Evolutionary conservation across 106 monocot genomes (phyloP).

Genomic region (Acorus calamus): DNA sequence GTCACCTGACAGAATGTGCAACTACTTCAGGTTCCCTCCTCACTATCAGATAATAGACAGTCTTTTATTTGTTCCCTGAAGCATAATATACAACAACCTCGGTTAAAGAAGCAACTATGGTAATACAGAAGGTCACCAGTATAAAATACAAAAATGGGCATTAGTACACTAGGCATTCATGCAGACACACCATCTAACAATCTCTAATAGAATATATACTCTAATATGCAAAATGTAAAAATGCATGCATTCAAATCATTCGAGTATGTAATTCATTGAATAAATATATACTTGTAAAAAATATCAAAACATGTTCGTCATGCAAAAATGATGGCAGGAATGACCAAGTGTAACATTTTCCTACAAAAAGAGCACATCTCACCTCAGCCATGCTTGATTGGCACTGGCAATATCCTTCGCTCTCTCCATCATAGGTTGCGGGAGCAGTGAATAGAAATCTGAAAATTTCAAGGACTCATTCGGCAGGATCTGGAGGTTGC

Average conservation of each 20-base stretch:
- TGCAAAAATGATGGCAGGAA: neutral
- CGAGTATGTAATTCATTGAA: neutral
- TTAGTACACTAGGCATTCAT: neutral
- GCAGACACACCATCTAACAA: neutral
- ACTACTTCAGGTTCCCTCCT: neutral
- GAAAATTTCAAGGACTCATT: conserved; percentile 23
- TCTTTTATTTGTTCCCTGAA: conserved; percentile 14
- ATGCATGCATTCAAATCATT: too few species aligned
- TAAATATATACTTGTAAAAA: neutral
- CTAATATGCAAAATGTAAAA: too few species aligned
- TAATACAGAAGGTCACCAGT: too few species aligned
- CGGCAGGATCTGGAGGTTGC: conserved; percentile 76
- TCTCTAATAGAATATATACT: too few species aligned
- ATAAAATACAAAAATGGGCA: neutral
- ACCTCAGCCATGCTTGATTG: conserved; percentile 43
- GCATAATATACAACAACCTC: too few species aligned
- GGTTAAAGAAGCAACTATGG: too few species aligned
- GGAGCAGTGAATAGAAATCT: conserved; percentile 57
- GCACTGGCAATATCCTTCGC: conserved; percentile 6
- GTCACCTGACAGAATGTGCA: too few species aligned
- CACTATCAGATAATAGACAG: conserved; percentile 9
- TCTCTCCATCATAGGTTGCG: conserved; percentile 37
- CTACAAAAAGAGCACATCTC: conserved; percentile 1
- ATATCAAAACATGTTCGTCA: neutral
- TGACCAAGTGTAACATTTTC: neutral